Percentiles rank a stretch among this genome's conserved stretches.
These are phyloP conservation scores for Coemansia javaensis DNA, from an alignment of 192 early-diverging fungal species.

Conservation along the genomic window DNA sequence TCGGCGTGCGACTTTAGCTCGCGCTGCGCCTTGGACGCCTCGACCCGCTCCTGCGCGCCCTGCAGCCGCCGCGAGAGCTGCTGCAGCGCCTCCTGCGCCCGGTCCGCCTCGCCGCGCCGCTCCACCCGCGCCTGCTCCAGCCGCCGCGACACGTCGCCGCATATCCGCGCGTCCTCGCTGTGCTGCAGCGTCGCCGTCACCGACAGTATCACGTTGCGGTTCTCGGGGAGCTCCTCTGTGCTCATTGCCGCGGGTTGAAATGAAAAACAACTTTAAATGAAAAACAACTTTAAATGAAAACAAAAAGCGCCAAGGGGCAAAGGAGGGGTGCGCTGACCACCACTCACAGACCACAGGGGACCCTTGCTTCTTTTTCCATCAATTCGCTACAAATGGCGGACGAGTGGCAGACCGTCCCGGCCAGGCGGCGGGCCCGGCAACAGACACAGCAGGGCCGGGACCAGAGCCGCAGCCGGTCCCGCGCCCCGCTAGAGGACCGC, in stretches of 20 bases:
- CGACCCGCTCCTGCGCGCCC: constrained; percentile 21
- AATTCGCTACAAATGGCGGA: constrained; percentile 17
- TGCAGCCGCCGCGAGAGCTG: constrained; percentile 40
- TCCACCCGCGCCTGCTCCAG: constrained; percentile 6
- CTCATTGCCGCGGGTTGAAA: constrained; percentile 1
- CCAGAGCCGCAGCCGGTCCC: constrained; percentile 33
- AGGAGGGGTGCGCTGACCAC: too few relatives aligned
- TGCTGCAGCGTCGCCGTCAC: constrained; percentile 21
- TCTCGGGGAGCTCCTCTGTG: constrained; percentile 29
- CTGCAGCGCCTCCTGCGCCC: constrained; percentile 30
- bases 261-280: constrained; percentile 1
- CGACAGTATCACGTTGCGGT: constrained; percentile 19
- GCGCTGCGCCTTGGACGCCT: constrained; percentile 35
- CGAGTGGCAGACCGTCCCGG: constrained; percentile 49
- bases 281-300: neutral
- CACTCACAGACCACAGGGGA: too few relatives aligned
- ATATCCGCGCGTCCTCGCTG: constrained; percentile 19
- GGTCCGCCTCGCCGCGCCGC: constrained; percentile 12
- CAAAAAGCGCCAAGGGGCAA: too few relatives aligned
- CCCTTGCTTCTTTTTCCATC: too few relatives aligned
- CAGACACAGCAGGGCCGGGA: constrained; percentile 1
- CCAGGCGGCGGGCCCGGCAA: constrained; percentile 11
- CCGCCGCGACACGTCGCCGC: constrained; percentile 4
- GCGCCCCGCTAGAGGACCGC: constrained; percentile 16
- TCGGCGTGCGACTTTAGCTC: constrained; percentile 40